Evolutionary conservation across 257 asterid species (phyloP), one percentile per base, ranked within the genome.

Genomic region (Penstemon barbatus): DNA sequence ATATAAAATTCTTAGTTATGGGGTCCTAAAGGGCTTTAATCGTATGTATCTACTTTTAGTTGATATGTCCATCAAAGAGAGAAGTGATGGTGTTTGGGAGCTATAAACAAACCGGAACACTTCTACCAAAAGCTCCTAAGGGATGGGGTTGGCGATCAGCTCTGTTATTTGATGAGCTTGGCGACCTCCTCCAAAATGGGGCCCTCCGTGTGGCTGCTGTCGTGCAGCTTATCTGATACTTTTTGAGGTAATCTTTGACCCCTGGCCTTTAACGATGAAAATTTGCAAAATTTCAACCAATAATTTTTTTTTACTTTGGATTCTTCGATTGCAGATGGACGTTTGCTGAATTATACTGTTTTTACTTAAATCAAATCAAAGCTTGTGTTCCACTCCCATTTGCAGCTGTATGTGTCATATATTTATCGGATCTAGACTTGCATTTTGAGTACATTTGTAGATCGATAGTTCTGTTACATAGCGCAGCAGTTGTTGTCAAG

Each of bases 101-200:
- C 87, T 79, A 82, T 69, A 93, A 93, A 68, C 97, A 90, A 78
- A 77, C 92, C 19, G 98, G 97, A 77, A 91, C 97, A 10, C 97
- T 94, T 72, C 77, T 94, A 19, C 97, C 99, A 7, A 94, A 94
- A 81, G 97, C 97, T 66, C 99, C 99, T 46, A 94, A 94, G 66
- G 99, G 99, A 74, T 90, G 99, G 97, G 99, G 99, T 45, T 94
- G 99, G 99, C 94, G 99, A 63, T 82, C 99, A 2, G 96, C 99
- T 36, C 78, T 94, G 75, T 60, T 89, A 57, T 94, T 93, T 48
- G 85, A 90, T 18, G 96, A 94, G 79, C 96, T 94, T 7, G 85
- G 86, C 0, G 96, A 90, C 71, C 96, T 85, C 55, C 92, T 90
- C 74, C 97, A 90, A 71, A 85, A 89, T 7, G 97, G 96, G 36